phyloP scores from a whole-genome alignment of 2,329 filamentous ascomycete genomes.

The Mariannaea elegans region DNA sequence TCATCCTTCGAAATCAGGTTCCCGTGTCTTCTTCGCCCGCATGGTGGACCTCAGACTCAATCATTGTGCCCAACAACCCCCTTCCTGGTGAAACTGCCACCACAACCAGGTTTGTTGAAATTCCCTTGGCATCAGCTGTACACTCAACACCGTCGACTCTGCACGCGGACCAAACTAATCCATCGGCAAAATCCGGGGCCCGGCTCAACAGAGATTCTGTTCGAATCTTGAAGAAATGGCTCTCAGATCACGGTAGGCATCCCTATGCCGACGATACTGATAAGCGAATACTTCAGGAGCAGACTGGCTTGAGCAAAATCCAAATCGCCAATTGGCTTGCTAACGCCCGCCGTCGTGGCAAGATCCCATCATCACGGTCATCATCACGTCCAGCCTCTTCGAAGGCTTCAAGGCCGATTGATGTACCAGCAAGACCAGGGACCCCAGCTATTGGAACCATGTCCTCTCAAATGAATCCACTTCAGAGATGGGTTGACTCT shows the following conservation, averaged over 20 bases:
- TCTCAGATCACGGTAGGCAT: slow-evolving; percentile 76
- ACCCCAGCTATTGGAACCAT: slow-evolving; percentile 44
- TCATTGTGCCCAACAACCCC: neutral
- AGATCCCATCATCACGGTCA: slow-evolving; percentile 53
- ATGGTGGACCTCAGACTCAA: neutral
- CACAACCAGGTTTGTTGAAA: neutral
- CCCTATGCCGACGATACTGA: slow-evolving; percentile 86
- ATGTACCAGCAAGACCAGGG: slow-evolving; percentile 58
- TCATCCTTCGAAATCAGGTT: neutral
- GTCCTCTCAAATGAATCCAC: slow-evolving; percentile 26
- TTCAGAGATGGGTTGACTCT: slow-evolving; percentile 43
- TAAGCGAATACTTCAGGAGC: slow-evolving; percentile 75
- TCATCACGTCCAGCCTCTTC: neutral
- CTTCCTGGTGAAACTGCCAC: neutral
- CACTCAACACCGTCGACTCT: neutral
- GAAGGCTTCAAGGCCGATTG: slow-evolving; percentile 50
- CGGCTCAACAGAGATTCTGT: slow-evolving; percentile 74
- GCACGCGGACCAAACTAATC: neutral
- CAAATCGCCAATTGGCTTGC: slow-evolving; percentile 93
- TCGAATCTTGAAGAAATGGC: slow-evolving; percentile 80
- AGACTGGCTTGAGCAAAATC: slow-evolving; percentile 78
- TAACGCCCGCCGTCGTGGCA: slow-evolving; percentile 81
- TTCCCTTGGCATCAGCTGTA: neutral
- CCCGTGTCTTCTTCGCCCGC: neutral
- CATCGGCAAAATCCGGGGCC: slow-evolving; percentile 8